Percentiles rank a stretch among this genome's conserved stretches.
These are phyloP conservation scores for Neospora caninum DNA, from an alignment of 169 alveolate species.

Conservation along the genomic window DNA sequence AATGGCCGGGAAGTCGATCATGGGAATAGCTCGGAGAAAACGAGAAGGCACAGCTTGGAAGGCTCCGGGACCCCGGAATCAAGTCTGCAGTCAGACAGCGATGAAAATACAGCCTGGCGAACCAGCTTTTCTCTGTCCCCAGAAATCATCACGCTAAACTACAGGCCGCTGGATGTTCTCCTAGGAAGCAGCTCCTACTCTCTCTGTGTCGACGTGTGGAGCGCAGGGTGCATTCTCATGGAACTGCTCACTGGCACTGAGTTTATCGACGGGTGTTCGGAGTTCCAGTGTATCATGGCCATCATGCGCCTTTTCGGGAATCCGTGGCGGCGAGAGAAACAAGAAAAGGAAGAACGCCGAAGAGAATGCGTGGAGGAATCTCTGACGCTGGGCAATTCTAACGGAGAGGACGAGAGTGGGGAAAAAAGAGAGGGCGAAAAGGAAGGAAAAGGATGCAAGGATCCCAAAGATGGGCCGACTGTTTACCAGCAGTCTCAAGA, in stretches of 20 bases:
- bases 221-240: conserved; percentile 73
- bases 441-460: neutral
- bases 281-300: conserved; percentile 45
- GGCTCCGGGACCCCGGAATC: neutral
- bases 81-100: neutral
- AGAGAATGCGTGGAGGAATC: neutral
- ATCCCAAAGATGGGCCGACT: neutral
- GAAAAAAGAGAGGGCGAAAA: neutral
- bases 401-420: neutral
- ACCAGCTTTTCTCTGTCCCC: conserved; percentile 67
- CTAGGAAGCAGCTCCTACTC: conserved; percentile 94
- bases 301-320: conserved; percentile 51
- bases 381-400: neutral
- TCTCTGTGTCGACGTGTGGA: conserved; percentile 97
- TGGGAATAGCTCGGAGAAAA: neutral
- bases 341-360: neutral
- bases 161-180: conserved; percentile 97
- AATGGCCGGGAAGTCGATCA: neutral
- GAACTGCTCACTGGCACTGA: conserved; percentile 61
- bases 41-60: neutral
- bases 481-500: neutral
- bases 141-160: conserved; percentile 93
- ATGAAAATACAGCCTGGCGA: neutral
- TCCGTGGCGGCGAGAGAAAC: conserved; percentile 1
- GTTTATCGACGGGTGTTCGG: conserved; percentile 52